Conservation (phyloP, 176 grass and related monocot species). For the Avena eriantha region DNA sequence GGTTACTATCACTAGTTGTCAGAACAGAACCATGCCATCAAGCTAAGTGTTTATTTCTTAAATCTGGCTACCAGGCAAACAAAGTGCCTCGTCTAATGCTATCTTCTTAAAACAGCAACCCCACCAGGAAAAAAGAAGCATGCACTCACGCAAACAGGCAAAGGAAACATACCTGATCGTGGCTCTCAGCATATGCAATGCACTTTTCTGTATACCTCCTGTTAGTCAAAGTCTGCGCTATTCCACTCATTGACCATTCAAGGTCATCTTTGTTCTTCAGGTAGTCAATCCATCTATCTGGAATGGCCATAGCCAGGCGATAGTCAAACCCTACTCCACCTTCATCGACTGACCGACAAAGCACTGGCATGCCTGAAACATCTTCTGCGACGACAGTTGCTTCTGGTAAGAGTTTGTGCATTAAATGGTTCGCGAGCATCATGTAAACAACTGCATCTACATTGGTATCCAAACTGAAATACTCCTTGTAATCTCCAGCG, state of each 20-base stretch:
- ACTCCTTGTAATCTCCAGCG: slow-evolving; percentile 80
- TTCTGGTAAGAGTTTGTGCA: slow-evolving; percentile 79
- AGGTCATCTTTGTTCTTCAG: slow-evolving; percentile 84
- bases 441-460: slow-evolving; percentile 91
- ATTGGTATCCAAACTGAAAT: slow-evolving; percentile 89
- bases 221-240: slow-evolving; percentile 78
- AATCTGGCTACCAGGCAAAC: slow-evolving; percentile 33
- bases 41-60: neutral
- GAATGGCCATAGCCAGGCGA: slow-evolving; percentile 94
- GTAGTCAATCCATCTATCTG: slow-evolving; percentile 95
- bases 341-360: slow-evolving; percentile 80
- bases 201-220: slow-evolving; percentile 96
- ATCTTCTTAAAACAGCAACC: neutral
- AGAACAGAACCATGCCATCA: slow-evolving; percentile 1
- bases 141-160: neutral
- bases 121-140: too few relatives aligned
- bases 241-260: slow-evolving; percentile 82
- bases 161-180: slow-evolving; percentile 82
- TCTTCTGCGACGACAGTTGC: slow-evolving; percentile 90
- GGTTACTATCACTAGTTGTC: neutral
- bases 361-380: slow-evolving; percentile 97
- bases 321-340: slow-evolving; percentile 95
- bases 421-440: slow-evolving; percentile 89
- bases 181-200: slow-evolving; percentile 91
- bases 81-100: slow-evolving; percentile 11